A percentile compares a stretch with the other conserved stretches of the same genome.
Conservation (phyloP, 208 protist genomes). For the Angomonas deanei region DNA sequence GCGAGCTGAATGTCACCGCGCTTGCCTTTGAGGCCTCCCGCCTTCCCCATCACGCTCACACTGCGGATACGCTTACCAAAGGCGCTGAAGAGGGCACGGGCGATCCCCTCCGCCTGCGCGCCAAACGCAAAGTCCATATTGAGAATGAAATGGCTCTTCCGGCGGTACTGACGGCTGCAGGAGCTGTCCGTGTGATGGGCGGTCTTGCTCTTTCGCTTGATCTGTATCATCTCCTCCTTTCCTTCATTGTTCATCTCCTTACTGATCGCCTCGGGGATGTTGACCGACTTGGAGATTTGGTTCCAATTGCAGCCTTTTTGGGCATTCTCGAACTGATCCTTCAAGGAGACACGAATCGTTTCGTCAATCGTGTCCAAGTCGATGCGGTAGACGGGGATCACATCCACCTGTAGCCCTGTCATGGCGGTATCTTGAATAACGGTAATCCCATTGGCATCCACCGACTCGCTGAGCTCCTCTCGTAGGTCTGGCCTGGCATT, state of each 20-base stretch:
- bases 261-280: background rate
- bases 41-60: constrained; percentile 87
- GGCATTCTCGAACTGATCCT: constrained; percentile 15
- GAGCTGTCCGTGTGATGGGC: too few species aligned
- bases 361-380: constrained; percentile 62
- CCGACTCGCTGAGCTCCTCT: constrained; percentile 57
- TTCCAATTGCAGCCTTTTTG: background rate
- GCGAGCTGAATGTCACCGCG: constrained; percentile 87
- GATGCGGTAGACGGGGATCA: constrained; percentile 63
- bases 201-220: too few species aligned
- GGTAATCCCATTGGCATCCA: constrained; percentile 67
- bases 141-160: constrained; percentile 71
- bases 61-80: constrained; percentile 81
- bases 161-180: background rate
- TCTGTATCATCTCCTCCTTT: too few species aligned
- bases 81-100: constrained; percentile 65
- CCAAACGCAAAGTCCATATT: constrained; percentile 92
- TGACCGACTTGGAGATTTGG: background rate
- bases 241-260: background rate
- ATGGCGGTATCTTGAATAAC: constrained; percentile 78
- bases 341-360: constrained; percentile 38
- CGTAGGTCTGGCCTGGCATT: constrained; percentile 54
- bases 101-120: constrained; percentile 82
- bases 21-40: constrained; percentile 77
- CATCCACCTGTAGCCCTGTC: constrained; percentile 83